A percentile compares a stretch with the other conserved stretches of the same genome.
These are phyloP conservation scores for Fusarium subtropicale DNA, from an alignment of 2,329 filamentous ascomycete species.

Conservation along the genomic window DNA sequence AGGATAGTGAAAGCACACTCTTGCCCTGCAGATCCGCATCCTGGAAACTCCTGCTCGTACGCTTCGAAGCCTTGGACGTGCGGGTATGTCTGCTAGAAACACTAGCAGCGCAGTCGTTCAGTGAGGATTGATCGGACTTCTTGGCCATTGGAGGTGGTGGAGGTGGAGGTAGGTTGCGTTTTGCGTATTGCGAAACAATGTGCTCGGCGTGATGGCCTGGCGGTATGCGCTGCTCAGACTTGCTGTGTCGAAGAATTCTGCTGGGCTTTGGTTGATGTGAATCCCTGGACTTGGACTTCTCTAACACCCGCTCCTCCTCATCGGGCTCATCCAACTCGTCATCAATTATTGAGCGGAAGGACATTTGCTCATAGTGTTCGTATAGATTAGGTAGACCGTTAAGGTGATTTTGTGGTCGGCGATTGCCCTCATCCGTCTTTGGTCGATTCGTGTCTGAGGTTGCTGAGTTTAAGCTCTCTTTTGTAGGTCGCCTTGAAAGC, in stretches of 20 bases:
- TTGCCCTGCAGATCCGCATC: slow-evolving; percentile 65
- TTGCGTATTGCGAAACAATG: slow-evolving; percentile 45
- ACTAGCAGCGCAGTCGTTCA: slow-evolving; percentile 60
- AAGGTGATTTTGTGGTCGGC: slow-evolving; percentile 44
- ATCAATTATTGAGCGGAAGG: slow-evolving; percentile 58
- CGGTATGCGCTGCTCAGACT: slow-evolving; percentile 31
- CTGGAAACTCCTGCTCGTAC: slow-evolving; percentile 59
- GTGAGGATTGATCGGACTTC: slow-evolving; percentile 48
- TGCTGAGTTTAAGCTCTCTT: slow-evolving; percentile 51
- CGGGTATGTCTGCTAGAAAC: slow-evolving; percentile 67
- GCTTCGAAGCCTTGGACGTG: slow-evolving; percentile 65
- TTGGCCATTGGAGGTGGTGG: slow-evolving; percentile 36
- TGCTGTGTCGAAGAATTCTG: slow-evolving; percentile 16
- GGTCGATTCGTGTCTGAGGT: slow-evolving; percentile 39
- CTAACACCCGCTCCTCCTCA: slow-evolving; percentile 21
- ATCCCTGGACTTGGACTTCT: slow-evolving; percentile 26
- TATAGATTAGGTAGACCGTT: slow-evolving; percentile 64
- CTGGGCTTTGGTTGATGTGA: slow-evolving; percentile 27
- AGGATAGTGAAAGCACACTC: slow-evolving; percentile 68
- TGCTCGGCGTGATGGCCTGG: slow-evolving; percentile 38
- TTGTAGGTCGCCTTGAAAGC: slow-evolving; percentile 53
- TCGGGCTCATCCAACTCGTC: slow-evolving; percentile 35
- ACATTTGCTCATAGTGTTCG: slow-evolving; percentile 69
- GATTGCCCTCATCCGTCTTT: slow-evolving; percentile 46
- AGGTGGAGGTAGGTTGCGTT: slow-evolving; percentile 42